phyloP scores from a whole-genome alignment of 441 rosid species.

The Flueggea neowawraea region DNA sequence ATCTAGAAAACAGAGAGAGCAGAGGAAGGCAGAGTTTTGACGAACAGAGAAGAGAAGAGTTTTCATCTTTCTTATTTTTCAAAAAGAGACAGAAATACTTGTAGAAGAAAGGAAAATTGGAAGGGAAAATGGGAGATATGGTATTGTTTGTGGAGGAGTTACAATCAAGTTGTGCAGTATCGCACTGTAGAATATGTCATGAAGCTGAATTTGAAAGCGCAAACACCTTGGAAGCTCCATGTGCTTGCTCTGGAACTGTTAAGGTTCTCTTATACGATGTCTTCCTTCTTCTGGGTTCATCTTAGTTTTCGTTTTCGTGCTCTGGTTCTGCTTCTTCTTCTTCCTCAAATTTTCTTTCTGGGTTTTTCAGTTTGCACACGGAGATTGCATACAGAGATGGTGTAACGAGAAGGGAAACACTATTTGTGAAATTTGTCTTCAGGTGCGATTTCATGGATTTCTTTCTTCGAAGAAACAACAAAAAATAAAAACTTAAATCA shows the following conservation, averaged over 20 bases:
- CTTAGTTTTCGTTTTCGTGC: not conserved
- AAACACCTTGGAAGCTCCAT: slow-evolving; percentile 78
- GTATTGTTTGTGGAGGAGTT: slow-evolving; percentile 46
- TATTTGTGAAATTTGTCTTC: slow-evolving; percentile 88
- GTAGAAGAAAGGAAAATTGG: not conserved
- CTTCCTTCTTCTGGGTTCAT: not conserved
- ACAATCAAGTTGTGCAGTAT: slow-evolving; percentile 22
- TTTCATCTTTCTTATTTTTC: not conserved
- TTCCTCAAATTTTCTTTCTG: not conserved
- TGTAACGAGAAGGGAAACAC: slow-evolving; percentile 93
- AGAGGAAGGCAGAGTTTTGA: not conserved
- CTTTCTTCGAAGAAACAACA: not conserved
- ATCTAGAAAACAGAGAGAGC: not conserved
- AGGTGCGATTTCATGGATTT: slow-evolving; percentile 36
- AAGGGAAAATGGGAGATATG: slow-evolving; percentile 50
- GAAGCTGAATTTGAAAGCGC: slow-evolving; percentile 76
- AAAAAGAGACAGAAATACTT: not conserved
- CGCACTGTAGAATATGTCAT: slow-evolving; percentile 84
- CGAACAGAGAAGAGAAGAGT: not conserved
- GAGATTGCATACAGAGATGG: slow-evolving; percentile 98
- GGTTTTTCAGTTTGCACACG: slow-evolving; percentile 70
- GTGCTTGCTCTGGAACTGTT: slow-evolving; percentile 90
- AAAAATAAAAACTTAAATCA: too few species aligned
- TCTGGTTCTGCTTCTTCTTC: not conserved
- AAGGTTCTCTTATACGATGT: slow-evolving; percentile 38